A percentile compares a stretch with the other conserved stretches of the same genome.
Conservation (phyloP, 306 rosid genomes). For the Ochetophila trinervis region DNA sequence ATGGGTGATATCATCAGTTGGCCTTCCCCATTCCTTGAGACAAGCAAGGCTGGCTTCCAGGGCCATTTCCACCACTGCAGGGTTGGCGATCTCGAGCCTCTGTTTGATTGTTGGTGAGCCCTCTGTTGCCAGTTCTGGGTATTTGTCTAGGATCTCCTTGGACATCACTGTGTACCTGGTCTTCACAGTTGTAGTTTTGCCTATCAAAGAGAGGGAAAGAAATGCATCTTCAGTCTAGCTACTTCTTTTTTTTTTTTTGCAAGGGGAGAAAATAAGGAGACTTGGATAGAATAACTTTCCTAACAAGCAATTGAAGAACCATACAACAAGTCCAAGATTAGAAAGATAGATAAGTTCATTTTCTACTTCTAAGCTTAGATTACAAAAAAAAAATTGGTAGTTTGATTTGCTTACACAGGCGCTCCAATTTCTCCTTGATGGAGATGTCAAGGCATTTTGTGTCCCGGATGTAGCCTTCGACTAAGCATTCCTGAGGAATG, state of each 20-base stretch:
- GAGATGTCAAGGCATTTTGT: conserved; percentile 69
- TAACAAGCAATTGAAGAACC: too few species aligned
- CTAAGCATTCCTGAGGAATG: conserved; percentile 93
- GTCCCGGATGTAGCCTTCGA: conserved; percentile 86
- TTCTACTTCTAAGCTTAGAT: too few species aligned
- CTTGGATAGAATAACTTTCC: too few species aligned
- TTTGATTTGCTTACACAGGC: conserved; percentile 63
- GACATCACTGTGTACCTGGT: conserved; percentile 97
- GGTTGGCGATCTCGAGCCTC: conserved; percentile 80
- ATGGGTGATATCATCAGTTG: conserved; percentile 71
- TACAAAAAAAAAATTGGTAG: too few species aligned
- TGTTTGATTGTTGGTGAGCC: conserved; percentile 82
- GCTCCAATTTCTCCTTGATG: conserved; percentile 81
- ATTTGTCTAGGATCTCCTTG: conserved; percentile 85
- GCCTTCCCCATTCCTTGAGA: conserved; percentile 87
- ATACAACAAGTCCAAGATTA: too few species aligned
- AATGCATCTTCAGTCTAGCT: conserved; percentile 10
- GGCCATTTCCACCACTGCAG: conserved; percentile 91
- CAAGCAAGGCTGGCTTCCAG: conserved; percentile 72
- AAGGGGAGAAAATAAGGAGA: not conserved
- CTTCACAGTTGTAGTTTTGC: conserved; percentile 94
- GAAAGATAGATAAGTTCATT: too few species aligned
- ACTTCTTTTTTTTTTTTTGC: not conserved
- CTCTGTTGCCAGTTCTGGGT: conserved; percentile 82
- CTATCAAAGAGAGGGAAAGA: conserved; percentile 26